Base-by-base conservation (phyloP, 208 protist species). In the Leishmania braziliensis region DNA sequence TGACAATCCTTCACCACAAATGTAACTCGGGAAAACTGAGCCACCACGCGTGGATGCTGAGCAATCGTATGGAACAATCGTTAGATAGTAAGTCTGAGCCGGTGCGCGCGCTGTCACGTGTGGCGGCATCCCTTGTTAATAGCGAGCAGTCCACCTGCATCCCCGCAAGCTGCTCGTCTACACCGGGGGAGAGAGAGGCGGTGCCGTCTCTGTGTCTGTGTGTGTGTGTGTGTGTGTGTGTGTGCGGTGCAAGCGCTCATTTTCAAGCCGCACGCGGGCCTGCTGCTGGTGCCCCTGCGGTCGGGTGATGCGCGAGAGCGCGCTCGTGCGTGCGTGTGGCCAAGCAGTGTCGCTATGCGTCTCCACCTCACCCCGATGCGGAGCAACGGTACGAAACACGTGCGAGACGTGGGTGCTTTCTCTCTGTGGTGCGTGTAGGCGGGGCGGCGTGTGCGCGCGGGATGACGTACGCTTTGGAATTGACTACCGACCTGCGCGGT, bases 81-180 rank as follows among this genome's bases (percentile, higher is more conserved):
- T 98, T 84, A 87, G 76, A 72, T 95, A 90, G 51, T 79, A 96
- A 43, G 68, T 81, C 77, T 92, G 96, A 87, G 73, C 68, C 72
- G 91, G 93, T 75, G 80, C 89, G 62, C 91, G 96, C 75, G 88
- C 96, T 75, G 26, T 9, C 50, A n/a, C 72, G 51, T 62, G 72
- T 10, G 53, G 18, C 58, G 68, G 65, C 80, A 88, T 88, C 83
- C 79, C 81, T 79, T 74, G 70, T 74, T 74, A 82, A 86, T 84
- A 82, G 83, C 84, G 82, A 87, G 80, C 74, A 80, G 48, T 62
- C 72, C 62, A 74, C 23, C 77, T 33, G 82, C 86, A 75, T 89
- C 75, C 65, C 86, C 86, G 86, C 86, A 84, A 89, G 82, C 80
- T 75, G 80, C 80, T 85, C 86, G 82, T 89, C 83, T 87, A 89